Evolutionary conservation across 140 eudicot genomes (phyloP).

Genomic region (Oenanthe javanica): DNA sequence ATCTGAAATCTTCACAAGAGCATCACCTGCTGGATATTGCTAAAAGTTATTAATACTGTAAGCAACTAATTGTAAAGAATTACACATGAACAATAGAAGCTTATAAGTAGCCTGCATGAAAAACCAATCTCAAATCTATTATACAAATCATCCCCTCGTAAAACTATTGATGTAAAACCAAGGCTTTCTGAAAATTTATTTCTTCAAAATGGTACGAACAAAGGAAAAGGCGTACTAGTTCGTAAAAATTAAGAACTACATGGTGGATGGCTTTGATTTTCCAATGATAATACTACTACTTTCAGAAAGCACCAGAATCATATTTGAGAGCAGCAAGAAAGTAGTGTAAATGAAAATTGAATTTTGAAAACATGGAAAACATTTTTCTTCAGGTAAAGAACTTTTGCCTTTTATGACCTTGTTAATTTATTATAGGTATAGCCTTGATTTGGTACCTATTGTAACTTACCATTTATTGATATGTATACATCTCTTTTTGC

Average conservation of each 20-base stretch:
- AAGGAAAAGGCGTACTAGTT: too few species aligned
- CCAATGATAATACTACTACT: background rate
- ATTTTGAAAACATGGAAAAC: background rate
- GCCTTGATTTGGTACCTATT: constrained; percentile 1
- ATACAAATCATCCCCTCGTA: background rate
- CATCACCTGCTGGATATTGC: constrained; percentile 7
- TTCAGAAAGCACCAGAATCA: background rate
- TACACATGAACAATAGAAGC: background rate
- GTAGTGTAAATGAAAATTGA: background rate
- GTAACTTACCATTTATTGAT: background rate
- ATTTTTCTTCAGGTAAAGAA: background rate
- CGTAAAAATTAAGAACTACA: background rate
- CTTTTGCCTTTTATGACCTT: background rate
- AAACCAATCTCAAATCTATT: background rate
- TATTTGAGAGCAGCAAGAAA: background rate
- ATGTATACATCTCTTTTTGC: background rate
- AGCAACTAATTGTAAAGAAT: background rate
- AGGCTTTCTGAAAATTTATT: background rate
- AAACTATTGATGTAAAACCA: background rate
- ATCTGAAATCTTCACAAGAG: constrained; percentile 9
- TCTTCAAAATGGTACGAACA: background rate
- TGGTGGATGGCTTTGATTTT: background rate
- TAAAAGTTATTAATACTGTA: background rate
- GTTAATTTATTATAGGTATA: background rate
- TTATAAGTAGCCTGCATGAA: background rate